Percentiles rank a stretch among this genome's conserved stretches.
Evolutionary conservation across 2,329 filamentous ascomycete species (phyloP).

Genomic region (Colletotrichum noveboracense): DNA sequence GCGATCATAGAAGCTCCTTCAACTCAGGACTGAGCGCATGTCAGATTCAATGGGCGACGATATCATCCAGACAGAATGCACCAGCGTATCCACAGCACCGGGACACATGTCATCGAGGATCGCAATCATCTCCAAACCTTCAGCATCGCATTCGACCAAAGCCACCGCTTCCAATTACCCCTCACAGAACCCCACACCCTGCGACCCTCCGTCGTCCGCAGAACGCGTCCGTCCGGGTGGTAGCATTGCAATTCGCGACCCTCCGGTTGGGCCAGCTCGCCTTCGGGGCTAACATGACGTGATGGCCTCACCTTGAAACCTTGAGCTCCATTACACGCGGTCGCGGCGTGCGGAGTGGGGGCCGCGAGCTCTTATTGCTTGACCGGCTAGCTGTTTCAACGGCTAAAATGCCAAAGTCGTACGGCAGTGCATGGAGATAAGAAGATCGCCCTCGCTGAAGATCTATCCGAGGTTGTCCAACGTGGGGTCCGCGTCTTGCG

Average conservation of each 20-base stretch:
- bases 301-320: slow-evolving; percentile 2
- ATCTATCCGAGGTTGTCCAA: not conserved
- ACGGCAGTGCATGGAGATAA: not conserved
- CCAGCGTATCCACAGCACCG: not conserved
- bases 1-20: rapidly evolving
- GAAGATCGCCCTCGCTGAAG: not conserved
- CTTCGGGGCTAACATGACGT: slow-evolving; percentile 23
- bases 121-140: not conserved
- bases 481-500: slow-evolving; percentile 6
- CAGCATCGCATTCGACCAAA: not conserved
- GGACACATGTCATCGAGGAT: not conserved
- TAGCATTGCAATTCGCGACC: not conserved
- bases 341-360: not conserved
- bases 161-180: not conserved
- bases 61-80: not conserved
- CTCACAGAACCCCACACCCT: not conserved
- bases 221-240: not conserved
- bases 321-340: not conserved
- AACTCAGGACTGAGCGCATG: rapidly evolving
- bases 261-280: slow-evolving; percentile 4
- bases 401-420: not conserved
- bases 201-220: not conserved
- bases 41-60: rapidly evolving
- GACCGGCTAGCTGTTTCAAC: not conserved
- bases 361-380: not conserved